Evolutionary conservation across 1,284 basidiomycete genomes (phyloP).

Genomic region (Moesziomyces sp.): DNA sequence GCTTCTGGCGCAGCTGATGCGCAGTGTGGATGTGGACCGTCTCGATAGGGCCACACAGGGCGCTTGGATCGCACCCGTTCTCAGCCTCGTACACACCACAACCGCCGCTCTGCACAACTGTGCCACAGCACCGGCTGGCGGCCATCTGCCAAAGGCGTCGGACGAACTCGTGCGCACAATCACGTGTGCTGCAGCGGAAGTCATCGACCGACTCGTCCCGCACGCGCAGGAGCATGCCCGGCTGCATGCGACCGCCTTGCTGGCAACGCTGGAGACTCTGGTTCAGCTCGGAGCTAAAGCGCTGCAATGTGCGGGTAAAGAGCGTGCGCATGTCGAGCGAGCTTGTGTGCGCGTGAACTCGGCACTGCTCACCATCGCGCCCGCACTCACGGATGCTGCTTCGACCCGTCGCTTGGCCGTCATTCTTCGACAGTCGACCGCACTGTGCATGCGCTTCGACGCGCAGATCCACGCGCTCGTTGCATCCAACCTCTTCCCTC

Average conservation of each 20-base stretch:
- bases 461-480: slow-evolving; percentile 13
- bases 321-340: not conserved
- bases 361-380: slow-evolving; percentile 5
- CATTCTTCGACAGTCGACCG: slow-evolving; percentile 13
- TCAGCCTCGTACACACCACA: slow-evolving; percentile 16
- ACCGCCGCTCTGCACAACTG: slow-evolving; percentile 23
- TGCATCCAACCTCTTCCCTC: slow-evolving; percentile 15
- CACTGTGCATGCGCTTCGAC: slow-evolving; percentile 20
- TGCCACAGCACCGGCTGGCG: not conserved
- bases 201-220: slow-evolving; percentile 13
- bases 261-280: slow-evolving; percentile 3
- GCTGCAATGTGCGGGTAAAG: not conserved
- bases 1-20: slow-evolving; percentile 12
- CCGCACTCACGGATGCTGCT: not conserved
- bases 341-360: slow-evolving; percentile 11
- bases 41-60: slow-evolving; percentile 35
- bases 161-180: slow-evolving; percentile 11
- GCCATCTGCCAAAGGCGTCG: slow-evolving; percentile 3
- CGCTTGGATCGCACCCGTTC: slow-evolving; percentile 18
- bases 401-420: slow-evolving; percentile 4
- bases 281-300: slow-evolving; percentile 7
- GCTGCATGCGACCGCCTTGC: not conserved
- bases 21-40: slow-evolving; percentile 28
- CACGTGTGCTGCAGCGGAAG: slow-evolving; percentile 12
- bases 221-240: slow-evolving; percentile 7